A percentile compares a stretch with the other conserved stretches of the same genome.
Evolutionary conservation across 2,329 filamentous ascomycete genomes (phyloP).

Genomic region (Rhinocladiella mackenziei): DNA sequence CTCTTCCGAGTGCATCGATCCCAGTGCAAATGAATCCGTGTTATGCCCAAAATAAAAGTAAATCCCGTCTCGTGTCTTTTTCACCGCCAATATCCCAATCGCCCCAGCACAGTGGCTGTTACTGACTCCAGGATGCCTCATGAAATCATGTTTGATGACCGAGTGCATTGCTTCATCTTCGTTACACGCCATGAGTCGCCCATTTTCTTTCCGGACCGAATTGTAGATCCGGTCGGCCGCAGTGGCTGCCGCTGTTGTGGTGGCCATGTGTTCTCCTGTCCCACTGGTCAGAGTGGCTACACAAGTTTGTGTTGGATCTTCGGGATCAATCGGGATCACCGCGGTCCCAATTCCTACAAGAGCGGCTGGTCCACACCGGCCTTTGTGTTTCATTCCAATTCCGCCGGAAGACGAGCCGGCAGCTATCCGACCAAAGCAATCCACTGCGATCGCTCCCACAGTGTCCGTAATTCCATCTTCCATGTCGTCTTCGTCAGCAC

Average conservation of each 20-base stretch:
- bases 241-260: conserved; percentile 81
- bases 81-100: conserved; percentile 86
- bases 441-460: conserved; percentile 91
- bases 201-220: conserved; percentile 59
- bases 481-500: conserved; percentile 6
- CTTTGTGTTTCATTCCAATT: conserved; percentile 96
- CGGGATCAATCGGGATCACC: conserved; percentile 71
- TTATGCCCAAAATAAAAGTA: conserved; percentile 95
- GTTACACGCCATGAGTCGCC: conserved; percentile 60
- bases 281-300: conserved; percentile 88
- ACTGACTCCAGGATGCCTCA: conserved; percentile 78
- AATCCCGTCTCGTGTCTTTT: conserved; percentile 71
- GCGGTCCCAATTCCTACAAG: conserved; percentile 87
- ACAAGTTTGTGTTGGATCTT: conserved; percentile 63
- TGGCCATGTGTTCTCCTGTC: conserved; percentile 97
- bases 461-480: conserved; percentile 79
- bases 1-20: conserved; percentile 81
- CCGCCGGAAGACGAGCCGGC: conserved; percentile 94
- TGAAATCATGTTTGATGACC: conserved; percentile 86
- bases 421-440: conserved; percentile 79
- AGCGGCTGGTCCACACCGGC: conserved; percentile 86
- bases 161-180: conserved; percentile 74
- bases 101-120: conserved; percentile 77
- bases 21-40: conserved; percentile 79
- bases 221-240: conserved; percentile 83